Base-by-base conservation (phyloP, 345 rosid genomes). In the Euphorbia peplus region DNA sequence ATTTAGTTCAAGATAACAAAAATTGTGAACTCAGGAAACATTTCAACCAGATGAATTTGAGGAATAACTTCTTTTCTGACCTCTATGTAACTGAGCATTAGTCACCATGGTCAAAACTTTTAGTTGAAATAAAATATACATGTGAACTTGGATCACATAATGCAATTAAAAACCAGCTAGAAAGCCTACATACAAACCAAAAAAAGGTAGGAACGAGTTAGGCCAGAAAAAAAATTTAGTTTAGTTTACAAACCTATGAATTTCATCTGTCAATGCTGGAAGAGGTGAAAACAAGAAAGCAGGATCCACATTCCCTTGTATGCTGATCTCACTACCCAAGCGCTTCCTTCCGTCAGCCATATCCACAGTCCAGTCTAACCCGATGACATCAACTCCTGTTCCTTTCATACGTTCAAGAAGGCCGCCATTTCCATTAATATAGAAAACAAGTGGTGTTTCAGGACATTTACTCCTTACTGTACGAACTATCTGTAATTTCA, bases 291-390 rank as follows among this genome's bases (percentile, higher is more conserved):
- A 91, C 24, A 93, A 67, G 80, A 18, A 89, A 55, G 96, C 91
- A 63, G 97, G 98, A 63, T 91, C 98, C 19, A 91, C 96, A 70
- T 91, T 89, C 62, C 98, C 98, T 69, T 93, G 97, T 14, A 93
- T 87, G 59, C 90, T 79, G 69, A 91, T 82, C 22, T 60, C 88
- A 4, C 73, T 78, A 48, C 98, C 93, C 63, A 90, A 60, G 60
- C 92, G 78, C 66, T 84, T 83, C 82, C 96, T 84, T 70, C 95
- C 97, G 81, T 89, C 96, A 41, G 87, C 92, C 95, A 93, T 85
- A 78, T 89, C 98, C 48, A 93, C 90, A 41, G 95, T 91, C 98
- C 96, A 91, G 83, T 93, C 98, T 70, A 93, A 90, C 73, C 96
- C 96, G 72, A 89, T 88, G 68, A 93, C 98, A 77, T 91, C 96